These are phyloP conservation scores for Aristolochia contorta DNA, from an alignment of 164 flowering plant genomes.

Conservation along the genomic window DNA sequence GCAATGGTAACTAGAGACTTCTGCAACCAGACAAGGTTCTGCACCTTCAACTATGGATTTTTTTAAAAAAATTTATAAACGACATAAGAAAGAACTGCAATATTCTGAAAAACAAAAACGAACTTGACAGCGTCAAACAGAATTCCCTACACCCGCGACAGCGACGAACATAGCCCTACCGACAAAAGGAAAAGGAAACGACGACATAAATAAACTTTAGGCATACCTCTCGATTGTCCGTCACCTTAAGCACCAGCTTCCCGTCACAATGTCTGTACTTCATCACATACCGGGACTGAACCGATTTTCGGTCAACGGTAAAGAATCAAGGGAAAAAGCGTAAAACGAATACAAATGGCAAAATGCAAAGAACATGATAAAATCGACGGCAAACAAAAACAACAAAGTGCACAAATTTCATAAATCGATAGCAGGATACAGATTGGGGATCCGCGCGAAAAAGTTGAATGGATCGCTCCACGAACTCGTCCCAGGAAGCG, in stretches of 20 bases:
- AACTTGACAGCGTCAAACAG: too few species aligned
- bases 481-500: constrained; percentile 86
- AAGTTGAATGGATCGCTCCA: constrained; percentile 76
- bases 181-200: not conserved
- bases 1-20: too few species aligned
- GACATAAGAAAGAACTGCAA: too few species aligned
- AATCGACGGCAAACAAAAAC: not conserved
- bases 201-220: too few species aligned
- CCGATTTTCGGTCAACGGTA: constrained; percentile 10
- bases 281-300: constrained; percentile 65
- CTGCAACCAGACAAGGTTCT: too few species aligned
- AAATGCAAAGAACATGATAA: not conserved
- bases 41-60: too few species aligned
- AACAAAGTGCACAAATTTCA: not conserved
- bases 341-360: not conserved
- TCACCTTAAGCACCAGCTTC: constrained; percentile 90
- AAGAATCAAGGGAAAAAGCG: not conserved
- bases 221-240: constrained; percentile 77
- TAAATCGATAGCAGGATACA: constrained; percentile 21
- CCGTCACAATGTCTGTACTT: constrained; percentile 92
- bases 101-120: too few species aligned
- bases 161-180: too few species aligned
- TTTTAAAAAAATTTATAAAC: too few species aligned
- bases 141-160: too few species aligned
- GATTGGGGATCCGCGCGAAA: constrained; percentile 83